A percentile compares a stretch with the other conserved stretches of the same genome.
Evolutionary conservation across 352 stramenopile genomes (phyloP).

Genomic region (Hyaloperonospora brassicae): DNA sequence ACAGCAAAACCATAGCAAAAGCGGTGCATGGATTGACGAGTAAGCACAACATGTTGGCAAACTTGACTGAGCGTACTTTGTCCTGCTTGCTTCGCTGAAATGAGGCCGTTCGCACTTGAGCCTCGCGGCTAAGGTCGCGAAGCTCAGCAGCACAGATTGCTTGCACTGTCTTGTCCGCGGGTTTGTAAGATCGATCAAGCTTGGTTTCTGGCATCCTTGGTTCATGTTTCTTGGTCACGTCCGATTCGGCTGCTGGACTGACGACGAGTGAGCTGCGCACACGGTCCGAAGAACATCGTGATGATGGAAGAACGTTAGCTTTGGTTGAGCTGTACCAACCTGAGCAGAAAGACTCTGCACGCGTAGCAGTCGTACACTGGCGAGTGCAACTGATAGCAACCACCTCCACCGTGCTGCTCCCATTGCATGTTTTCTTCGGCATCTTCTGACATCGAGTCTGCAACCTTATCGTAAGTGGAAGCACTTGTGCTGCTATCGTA

Average conservation of each 20-base stretch:
- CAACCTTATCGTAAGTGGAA: neutral
- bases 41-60: too few species aligned
- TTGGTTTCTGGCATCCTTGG: neutral
- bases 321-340: neutral
- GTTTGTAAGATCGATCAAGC: neutral
- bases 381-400: neutral
- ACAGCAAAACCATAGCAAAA: neutral
- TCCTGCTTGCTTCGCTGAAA: slow-evolving; percentile 10
- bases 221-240: neutral
- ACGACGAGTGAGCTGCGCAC: neutral
- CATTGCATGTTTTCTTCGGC: neutral
- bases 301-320: neutral
- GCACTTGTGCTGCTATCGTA: neutral
- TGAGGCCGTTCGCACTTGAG: slow-evolving; percentile 7
- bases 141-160: slow-evolving; percentile 5
- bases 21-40: neutral
- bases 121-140: slow-evolving; percentile 5
- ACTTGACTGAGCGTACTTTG: slow-evolving; percentile 14
- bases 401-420: neutral
- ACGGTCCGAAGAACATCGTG: neutral
- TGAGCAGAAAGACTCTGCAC: neutral
- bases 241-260: neutral
- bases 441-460: neutral
- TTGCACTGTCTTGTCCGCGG: slow-evolving; percentile 8
- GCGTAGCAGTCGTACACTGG: neutral